Conservation (phyloP, 2,329 filamentous ascomycete genomes). For the Aphanocladium album region DNA sequence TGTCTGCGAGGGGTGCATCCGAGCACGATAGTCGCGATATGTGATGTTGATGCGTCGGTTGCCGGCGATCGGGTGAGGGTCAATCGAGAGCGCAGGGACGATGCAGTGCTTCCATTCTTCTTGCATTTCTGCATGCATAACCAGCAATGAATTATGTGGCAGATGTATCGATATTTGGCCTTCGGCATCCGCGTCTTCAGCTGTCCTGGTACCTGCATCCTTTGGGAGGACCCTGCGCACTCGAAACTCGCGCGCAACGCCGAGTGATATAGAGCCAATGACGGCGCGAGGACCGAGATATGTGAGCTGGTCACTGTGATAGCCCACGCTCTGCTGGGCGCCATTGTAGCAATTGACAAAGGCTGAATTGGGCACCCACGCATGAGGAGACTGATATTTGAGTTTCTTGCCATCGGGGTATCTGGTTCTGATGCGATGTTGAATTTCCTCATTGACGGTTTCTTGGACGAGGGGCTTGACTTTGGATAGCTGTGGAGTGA, state of each 20-base stretch:
- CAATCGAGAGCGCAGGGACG: conserved; percentile 66
- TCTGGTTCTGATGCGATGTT: conserved; percentile 59
- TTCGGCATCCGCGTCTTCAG: conserved; percentile 55
- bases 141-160: conserved; percentile 85
- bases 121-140: conserved; percentile 98
- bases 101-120: conserved; percentile 95
- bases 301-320: conserved; percentile 87
- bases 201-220: conserved; percentile 37
- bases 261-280: conserved; percentile 85
- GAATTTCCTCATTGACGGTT: conserved; percentile 74
- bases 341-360: conserved; percentile 95
- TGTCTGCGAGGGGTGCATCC: conserved; percentile 70
- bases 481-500: conserved; percentile 67
- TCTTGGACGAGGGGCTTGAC: conserved; percentile 66
- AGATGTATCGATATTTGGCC: conserved; percentile 91
- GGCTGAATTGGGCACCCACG: conserved; percentile 82
- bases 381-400: conserved; percentile 64
- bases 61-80: conserved; percentile 77
- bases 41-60: conserved; percentile 88
- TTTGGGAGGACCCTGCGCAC: conserved; percentile 70
- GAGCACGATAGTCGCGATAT: conserved; percentile 78
- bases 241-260: conserved; percentile 89
- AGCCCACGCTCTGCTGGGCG: conserved; percentile 76
- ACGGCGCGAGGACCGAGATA: conserved; percentile 85
- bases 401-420: conserved; percentile 71